Evolutionary conservation across 345 rosid genomes (phyloP).

Genomic region (Citrus hindsii): DNA sequence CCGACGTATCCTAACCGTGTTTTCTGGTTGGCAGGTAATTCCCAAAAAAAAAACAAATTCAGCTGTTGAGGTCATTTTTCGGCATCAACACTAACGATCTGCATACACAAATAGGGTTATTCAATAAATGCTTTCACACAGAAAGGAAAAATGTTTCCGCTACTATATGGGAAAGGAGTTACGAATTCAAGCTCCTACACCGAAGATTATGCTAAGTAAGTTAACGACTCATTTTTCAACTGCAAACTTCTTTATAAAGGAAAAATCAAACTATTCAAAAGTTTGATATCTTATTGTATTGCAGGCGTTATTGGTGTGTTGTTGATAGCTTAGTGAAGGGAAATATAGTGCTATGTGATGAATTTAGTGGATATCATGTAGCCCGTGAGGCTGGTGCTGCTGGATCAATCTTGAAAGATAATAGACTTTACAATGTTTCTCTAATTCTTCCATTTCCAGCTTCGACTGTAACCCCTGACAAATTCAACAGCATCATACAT

Average conservation of each 20-base stretch:
- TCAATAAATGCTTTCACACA: constrained; percentile 31
- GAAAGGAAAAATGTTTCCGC: constrained; percentile 22
- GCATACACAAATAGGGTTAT: constrained; percentile 24
- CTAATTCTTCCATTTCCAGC: constrained; percentile 26
- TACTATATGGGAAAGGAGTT: constrained; percentile 23
- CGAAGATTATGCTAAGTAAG: constrained; percentile 18
- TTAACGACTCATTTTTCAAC: background rate
- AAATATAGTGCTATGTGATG: constrained; percentile 35
- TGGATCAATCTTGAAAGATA: constrained; percentile 22
- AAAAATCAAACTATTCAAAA: background rate
- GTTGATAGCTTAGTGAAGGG: constrained; percentile 29
- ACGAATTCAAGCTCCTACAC: background rate
- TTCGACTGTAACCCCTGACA: background rate
- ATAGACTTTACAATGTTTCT: background rate
- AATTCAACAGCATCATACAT: constrained; percentile 20
- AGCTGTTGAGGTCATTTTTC: too few relatives aligned
- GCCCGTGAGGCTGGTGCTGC: constrained; percentile 22
- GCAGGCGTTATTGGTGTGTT: constrained; percentile 33
- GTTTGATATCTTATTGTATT: constrained; percentile 1
- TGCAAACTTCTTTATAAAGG: background rate
- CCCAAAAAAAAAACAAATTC: too few relatives aligned
- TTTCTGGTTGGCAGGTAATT: too few relatives aligned
- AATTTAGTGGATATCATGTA: background rate
- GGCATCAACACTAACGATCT: background rate
- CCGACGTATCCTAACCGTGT: too few relatives aligned